Conservation (phyloP, 768 basidiomycete species). For the Russula griseocarnosa region DNA sequence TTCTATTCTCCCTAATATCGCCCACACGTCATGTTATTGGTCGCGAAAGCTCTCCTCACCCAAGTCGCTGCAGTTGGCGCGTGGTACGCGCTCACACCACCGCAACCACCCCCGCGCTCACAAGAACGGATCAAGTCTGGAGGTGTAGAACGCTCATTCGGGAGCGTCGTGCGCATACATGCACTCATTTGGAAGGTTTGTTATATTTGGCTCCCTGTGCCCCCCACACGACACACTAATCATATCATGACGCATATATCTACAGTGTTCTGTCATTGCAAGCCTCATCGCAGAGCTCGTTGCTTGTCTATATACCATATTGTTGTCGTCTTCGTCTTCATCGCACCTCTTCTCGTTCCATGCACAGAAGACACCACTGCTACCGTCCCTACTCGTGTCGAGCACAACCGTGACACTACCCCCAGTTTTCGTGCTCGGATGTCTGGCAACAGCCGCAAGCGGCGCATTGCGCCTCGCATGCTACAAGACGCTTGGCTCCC, state of each 20-base stretch:
- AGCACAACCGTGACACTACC: background rate
- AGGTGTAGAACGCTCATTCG: constrained; percentile 26
- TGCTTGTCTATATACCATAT: constrained; percentile 2
- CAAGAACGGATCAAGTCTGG: constrained; percentile 16
- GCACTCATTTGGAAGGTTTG: constrained; percentile 27
- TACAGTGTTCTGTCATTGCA: constrained; percentile 19
- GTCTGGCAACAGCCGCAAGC: constrained; percentile 14
- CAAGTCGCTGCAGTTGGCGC: constrained; percentile 7
- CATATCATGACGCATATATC: no score
- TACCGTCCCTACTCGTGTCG: background rate
- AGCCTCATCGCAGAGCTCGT: constrained; percentile 16
- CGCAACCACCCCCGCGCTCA: constrained; percentile 19
- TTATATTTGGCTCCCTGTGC: background rate
- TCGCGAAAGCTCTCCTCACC: constrained; percentile 19
- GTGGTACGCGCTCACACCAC: constrained; percentile 27
- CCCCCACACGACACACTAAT: background rate
- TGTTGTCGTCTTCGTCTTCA: background rate
- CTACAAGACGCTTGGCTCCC: constrained; percentile 25
- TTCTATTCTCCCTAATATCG: background rate
- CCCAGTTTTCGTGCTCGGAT: constrained; percentile 17
- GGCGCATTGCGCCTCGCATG: constrained; percentile 20
- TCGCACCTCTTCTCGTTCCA: background rate
- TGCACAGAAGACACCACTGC: background rate
- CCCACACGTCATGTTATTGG: constrained; percentile 8
- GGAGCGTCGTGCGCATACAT: constrained; percentile 22